These are phyloP conservation scores for Petunia secreta DNA, from an alignment of 257 asterid species.

Conservation along the genomic window DNA sequence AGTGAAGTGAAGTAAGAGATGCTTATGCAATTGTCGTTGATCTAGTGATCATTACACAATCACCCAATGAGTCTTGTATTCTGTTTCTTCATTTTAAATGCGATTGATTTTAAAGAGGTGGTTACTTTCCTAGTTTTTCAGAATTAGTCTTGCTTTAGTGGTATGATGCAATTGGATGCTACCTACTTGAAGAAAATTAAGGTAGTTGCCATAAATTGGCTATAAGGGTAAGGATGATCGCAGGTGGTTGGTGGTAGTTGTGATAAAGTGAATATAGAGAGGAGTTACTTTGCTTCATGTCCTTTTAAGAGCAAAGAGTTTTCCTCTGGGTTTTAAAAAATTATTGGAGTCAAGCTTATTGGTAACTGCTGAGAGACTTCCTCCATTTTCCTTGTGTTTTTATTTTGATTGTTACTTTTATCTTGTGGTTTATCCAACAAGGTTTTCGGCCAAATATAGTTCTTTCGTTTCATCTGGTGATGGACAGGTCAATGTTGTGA, in stretches of 20 bases:
- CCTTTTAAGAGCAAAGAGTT: not conserved
- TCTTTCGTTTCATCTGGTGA: not conserved
- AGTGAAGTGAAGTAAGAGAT: not conserved
- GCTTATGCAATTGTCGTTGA: not conserved
- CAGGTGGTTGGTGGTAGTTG: slow-evolving; percentile 11
- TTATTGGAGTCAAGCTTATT: not conserved
- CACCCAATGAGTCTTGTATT: not conserved
- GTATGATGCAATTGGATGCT: not conserved
- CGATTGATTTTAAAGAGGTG: not conserved
- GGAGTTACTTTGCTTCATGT: not conserved
- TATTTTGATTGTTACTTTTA: no score
- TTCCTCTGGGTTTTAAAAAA: not conserved
- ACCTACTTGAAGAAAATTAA: not conserved
- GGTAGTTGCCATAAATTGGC: not conserved
- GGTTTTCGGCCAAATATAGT: not conserved
- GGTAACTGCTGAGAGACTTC: not conserved
- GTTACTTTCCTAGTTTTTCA: not conserved
- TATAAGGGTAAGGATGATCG: not conserved
- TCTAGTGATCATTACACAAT: not conserved
- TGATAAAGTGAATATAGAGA: not conserved
- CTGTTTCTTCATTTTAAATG: not conserved
- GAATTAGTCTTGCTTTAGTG: slow-evolving; percentile 1
- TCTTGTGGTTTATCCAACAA: not conserved
- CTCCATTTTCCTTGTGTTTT: not conserved
- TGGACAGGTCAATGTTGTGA: not conserved